Base-by-base conservation (phyloP, 2,329 filamentous ascomycete species). In the Exophiala sp. region DNA sequence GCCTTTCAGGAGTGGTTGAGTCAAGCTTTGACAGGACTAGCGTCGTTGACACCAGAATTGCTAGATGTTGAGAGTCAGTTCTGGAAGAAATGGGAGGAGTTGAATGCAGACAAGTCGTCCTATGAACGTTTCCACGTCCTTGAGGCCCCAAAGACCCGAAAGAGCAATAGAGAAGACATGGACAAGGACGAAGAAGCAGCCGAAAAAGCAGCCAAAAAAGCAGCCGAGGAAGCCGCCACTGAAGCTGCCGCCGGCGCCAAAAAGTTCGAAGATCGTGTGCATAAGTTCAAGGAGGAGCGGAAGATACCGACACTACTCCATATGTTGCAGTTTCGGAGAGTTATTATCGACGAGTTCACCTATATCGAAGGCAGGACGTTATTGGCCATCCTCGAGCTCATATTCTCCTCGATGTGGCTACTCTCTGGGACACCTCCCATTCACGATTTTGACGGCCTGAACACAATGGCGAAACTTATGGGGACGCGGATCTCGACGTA, bases 261-360 rank as follows among this genome's bases (percentile, higher is more conserved):
- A 39, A 32, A 21, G 16, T 39, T 39, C 20, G 35, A 55, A 18
- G 12, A 41, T 18, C 50, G 52, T 16, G 46, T 52, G 6, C 40
- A 51, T 33, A 14, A 44, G 9, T 56, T 55, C n/a, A 61, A 66
- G 47, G 71, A 69, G 65, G 59, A 58, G 18, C 54, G 58, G 4
- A 63, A 67, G 43, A 52, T 59, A 10, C 57, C 50, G 6, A 72
- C 73, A 1, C 64, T 82, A 0, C 63, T 87, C 1, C 82, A 87
- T 55, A 75, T 83, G 61, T 87, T 86, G 63, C 66, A 71, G 2
- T 87, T 81, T 65, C 79, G 79, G 50, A 74, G 85, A 5, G 54
- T 87, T 0, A 75, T 87, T 1, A 71, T 86, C 1, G 85, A 88
- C 56, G 85, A 88, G 59, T 86, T 82, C 59, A 81, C 83, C 1